These are phyloP conservation scores for Penicillium palitans DNA, from an alignment of 2,329 filamentous ascomycete genomes.

Conservation along the genomic window DNA sequence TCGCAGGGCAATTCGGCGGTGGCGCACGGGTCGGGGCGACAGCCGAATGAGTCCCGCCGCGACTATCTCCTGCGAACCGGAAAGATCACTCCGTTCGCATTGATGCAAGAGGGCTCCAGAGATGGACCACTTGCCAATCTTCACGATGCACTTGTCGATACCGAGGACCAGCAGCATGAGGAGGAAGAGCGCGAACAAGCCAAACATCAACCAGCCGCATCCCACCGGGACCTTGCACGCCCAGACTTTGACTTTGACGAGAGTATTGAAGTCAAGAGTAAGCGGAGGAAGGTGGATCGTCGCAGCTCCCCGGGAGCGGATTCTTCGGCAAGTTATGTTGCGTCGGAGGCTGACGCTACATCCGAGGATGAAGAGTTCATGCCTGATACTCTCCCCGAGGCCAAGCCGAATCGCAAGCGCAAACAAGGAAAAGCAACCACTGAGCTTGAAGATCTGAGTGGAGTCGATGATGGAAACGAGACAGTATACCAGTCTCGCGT, in stretches of 20 bases:
- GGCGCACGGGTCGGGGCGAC: constrained; percentile 50
- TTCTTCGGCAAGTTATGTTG: constrained; percentile 37
- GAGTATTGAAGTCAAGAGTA: constrained; percentile 20
- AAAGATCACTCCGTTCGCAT: constrained; percentile 95
- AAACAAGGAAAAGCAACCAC: constrained; percentile 35
- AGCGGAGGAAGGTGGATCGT: constrained; percentile 37
- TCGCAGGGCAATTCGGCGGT: constrained; percentile 51
- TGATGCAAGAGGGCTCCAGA: constrained; percentile 62
- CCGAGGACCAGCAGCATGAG: constrained; percentile 67
- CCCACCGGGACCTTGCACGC: constrained; percentile 70
- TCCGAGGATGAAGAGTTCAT: constrained; percentile 41
- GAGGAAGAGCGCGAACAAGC: constrained; percentile 49
- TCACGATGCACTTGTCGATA: constrained; percentile 75
- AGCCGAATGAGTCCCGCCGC: constrained; percentile 78
- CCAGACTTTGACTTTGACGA: constrained; percentile 67
- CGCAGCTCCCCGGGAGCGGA: constrained; percentile 23
- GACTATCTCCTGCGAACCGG: constrained; percentile 93
- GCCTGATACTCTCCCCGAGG: constrained; percentile 31
- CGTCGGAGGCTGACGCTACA: constrained; percentile 30
- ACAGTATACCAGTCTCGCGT: constrained; percentile 73
- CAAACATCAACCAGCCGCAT: constrained; percentile 50
- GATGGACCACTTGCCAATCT: constrained; percentile 67
- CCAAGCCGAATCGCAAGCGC: constrained; percentile 18
- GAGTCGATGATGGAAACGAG: constrained; percentile 87
- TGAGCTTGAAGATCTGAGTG: constrained; percentile 57